phyloP scores from a whole-genome alignment of 176 grass and related monocot genomes.

The Oryza brachyantha region DNA sequence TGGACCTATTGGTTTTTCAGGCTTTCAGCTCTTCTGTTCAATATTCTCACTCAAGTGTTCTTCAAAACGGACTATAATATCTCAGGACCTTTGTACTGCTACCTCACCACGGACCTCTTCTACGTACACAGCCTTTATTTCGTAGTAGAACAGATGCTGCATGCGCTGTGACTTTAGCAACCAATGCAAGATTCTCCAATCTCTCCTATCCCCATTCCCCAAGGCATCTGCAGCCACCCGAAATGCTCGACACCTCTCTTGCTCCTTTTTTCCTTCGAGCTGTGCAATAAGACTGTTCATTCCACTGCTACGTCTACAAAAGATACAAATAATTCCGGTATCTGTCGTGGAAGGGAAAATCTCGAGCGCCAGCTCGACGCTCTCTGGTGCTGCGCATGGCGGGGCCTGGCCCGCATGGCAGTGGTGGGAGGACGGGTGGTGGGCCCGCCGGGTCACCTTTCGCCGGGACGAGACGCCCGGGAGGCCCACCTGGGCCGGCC shows the following conservation, averaged over 20 bases:
- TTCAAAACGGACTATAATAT: background rate
- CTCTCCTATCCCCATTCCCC: background rate
- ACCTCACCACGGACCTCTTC: background rate
- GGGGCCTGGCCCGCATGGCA: background rate
- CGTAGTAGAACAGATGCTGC: background rate
- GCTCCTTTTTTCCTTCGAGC: too few relatives aligned
- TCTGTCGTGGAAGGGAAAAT: background rate
- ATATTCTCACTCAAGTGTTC: background rate
- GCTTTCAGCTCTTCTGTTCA: background rate
- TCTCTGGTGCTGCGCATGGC: background rate
- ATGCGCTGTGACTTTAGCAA: background rate
- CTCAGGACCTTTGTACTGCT: background rate
- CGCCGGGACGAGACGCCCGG: background rate
- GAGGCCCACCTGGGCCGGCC: constrained; percentile 1
- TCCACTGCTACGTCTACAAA: background rate
- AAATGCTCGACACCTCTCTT: background rate
- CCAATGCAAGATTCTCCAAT: background rate
- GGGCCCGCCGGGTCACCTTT: background rate
- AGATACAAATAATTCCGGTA: background rate
- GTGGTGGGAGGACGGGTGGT: background rate
- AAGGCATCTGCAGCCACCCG: background rate
- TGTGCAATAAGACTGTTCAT: background rate
- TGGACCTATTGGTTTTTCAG: background rate
- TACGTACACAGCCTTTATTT: background rate
- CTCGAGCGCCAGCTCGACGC: background rate